phyloP scores from a whole-genome alignment of 169 alveolate species.

The Cryptosporidium ryanae region DNA sequence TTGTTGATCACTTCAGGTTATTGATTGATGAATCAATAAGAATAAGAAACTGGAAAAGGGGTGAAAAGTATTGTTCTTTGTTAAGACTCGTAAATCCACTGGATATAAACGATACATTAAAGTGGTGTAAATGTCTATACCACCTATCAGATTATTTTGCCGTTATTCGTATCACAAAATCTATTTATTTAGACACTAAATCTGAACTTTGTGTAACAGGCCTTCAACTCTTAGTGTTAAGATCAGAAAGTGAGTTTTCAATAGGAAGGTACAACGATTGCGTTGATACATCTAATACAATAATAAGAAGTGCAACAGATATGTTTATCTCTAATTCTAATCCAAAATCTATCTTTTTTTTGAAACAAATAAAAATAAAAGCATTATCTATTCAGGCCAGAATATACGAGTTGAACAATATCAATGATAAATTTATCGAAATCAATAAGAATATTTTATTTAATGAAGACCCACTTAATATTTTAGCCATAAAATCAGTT shows the following conservation, averaged over 20 bases:
- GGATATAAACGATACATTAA: constrained; percentile 5
- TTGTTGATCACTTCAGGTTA: constrained; percentile 5
- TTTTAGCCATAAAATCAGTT: constrained; percentile 14
- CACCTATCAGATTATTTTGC: constrained; percentile 55
- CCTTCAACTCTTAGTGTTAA: constrained; percentile 9
- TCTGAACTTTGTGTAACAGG: not conserved
- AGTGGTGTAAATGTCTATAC: constrained; percentile 58
- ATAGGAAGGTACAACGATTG: constrained; percentile 31
- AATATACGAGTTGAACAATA: constrained; percentile 50
- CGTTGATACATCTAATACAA: constrained; percentile 37
- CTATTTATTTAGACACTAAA: not conserved
- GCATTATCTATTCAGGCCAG: constrained; percentile 38
- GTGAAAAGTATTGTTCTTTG: constrained; percentile 59
- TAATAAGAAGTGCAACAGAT: not conserved
- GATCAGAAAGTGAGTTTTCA: constrained; percentile 57
- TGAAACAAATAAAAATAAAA: constrained; percentile 22
- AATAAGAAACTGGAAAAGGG: constrained; percentile 69
- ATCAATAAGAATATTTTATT: constrained; percentile 18
- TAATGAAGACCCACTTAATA: constrained; percentile 42
- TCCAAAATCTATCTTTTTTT: not conserved
- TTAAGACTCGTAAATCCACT: constrained; percentile 23
- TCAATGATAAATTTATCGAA: constrained; percentile 9
- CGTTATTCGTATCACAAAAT: constrained; percentile 29
- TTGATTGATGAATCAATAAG: constrained; percentile 49
- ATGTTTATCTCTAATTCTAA: not conserved